phyloP scores from a whole-genome alignment of 2,329 filamentous ascomycete species.

The Coniochaeta hoffmannii region DNA sequence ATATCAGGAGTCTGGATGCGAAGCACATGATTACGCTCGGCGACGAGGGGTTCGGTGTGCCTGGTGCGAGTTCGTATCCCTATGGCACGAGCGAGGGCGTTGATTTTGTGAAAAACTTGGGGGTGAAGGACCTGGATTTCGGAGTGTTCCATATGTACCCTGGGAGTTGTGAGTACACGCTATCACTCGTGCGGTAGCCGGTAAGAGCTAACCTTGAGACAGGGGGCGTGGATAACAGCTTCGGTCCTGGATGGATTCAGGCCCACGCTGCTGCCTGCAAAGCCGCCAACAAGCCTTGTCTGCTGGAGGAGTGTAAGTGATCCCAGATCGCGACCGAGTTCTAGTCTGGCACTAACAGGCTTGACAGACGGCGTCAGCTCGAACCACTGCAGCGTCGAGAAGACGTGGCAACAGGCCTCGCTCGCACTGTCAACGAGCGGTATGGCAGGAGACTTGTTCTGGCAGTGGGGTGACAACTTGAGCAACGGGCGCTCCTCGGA shows the following conservation, averaged over 20 bases:
- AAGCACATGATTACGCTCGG: conserved; percentile 56
- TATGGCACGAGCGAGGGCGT: conserved; percentile 16
- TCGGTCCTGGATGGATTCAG: conserved; percentile 27
- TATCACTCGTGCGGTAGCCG: not conserved
- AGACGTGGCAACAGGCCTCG: conserved; percentile 23
- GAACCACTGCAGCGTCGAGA: conserved; percentile 17
- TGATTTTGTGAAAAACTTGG: conserved; percentile 28
- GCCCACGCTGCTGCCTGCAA: conserved; percentile 29
- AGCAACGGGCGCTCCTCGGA: conserved; percentile 33
- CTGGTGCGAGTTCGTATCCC: conserved; percentile 15
- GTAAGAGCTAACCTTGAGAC: not conserved
- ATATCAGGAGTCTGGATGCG: conserved; percentile 54
- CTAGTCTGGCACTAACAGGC: not conserved
- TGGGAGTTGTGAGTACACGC: conserved; percentile 18
- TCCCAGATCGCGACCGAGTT: too few species aligned
- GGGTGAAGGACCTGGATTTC: conserved; percentile 33
- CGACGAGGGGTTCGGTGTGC: conserved; percentile 37
- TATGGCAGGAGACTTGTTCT: conserved; percentile 29
- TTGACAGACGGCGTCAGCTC: conserved; percentile 15
- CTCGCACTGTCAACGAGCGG: conserved; percentile 18
- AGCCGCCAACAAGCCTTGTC: conserved; percentile 29
- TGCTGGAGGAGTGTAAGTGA: conserved; percentile 32
- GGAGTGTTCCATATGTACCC: conserved; percentile 34
- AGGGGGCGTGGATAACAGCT: conserved; percentile 25
- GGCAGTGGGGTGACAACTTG: conserved; percentile 32